These are phyloP conservation scores for Colletotrichum chlorophyti DNA, from an alignment of 2,329 filamentous ascomycete genomes.

Conservation along the genomic window DNA sequence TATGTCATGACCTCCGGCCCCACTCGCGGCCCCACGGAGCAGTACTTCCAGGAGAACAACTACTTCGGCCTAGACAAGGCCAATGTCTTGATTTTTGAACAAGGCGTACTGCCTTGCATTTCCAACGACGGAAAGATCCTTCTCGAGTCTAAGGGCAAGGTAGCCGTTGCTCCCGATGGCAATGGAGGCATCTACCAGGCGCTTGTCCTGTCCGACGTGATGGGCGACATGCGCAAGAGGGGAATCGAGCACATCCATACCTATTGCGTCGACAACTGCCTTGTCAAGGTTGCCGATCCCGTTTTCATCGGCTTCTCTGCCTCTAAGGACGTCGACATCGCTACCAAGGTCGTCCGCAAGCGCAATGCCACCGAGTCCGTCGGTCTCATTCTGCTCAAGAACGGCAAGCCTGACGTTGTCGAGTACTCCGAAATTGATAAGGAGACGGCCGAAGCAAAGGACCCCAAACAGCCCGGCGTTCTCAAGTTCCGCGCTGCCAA, in stretches of 20 bases:
- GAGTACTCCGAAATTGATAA: constrained; percentile 98
- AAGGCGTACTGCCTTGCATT: constrained; percentile 95
- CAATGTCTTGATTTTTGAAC: constrained; percentile 94
- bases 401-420: constrained; percentile 94
- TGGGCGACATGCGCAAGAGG: constrained; percentile 86
- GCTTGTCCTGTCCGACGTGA: constrained; percentile 78
- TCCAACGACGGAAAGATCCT: constrained; percentile 98
- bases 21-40: constrained; percentile 88
- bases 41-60: constrained; percentile 87
- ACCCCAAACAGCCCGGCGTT: constrained; percentile 78
- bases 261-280: constrained; percentile 98
- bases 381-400: constrained; percentile 91
- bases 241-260: constrained; percentile 95
- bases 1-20: constrained; percentile 99
- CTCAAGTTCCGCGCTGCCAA: constrained; percentile 98
- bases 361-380: constrained; percentile 95
- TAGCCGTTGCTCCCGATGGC: constrained; percentile 94
- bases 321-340: constrained; percentile 88
- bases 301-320: constrained; percentile 94
- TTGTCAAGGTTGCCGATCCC: constrained; percentile 98
- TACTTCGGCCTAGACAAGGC: constrained; percentile 89
- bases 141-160: constrained; percentile 86
- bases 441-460: constrained; percentile 86
- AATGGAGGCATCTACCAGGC: constrained; percentile 98
- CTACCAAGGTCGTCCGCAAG: constrained; percentile 99